Conservation (phyloP, 139 green algal genomes). For the Diplosphaera chodatii region DNA sequence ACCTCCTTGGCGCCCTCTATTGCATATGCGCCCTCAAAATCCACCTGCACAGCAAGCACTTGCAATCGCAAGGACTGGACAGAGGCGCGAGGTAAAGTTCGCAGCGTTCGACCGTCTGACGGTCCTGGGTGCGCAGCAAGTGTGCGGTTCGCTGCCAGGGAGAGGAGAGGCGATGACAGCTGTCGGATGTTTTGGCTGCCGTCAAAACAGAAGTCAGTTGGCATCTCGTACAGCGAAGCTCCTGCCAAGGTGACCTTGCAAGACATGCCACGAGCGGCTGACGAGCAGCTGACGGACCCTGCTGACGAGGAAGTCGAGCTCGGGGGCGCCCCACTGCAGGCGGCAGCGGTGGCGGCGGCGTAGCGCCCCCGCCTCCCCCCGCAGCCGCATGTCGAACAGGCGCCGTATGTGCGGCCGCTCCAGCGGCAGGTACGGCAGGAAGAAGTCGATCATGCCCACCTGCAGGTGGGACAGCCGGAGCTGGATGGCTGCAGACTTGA, state of each 20-base stretch:
- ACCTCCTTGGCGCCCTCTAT: slow-evolving; percentile 71
- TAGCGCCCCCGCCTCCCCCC: slow-evolving; percentile 11
- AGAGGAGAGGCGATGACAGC: too few relatives aligned
- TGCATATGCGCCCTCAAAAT: slow-evolving; percentile 58
- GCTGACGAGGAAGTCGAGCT: slow-evolving; percentile 51
- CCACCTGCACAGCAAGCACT: slow-evolving; percentile 35
- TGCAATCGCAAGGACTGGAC: too few relatives aligned
- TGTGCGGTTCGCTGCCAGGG: too few relatives aligned
- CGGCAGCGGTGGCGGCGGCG: neutral
- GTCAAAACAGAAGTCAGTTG: too few relatives aligned
- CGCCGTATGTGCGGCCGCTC: slow-evolving; percentile 37
- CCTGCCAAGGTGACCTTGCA: too few relatives aligned
- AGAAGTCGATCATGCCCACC: slow-evolving; percentile 60
- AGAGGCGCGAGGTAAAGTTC: too few relatives aligned
- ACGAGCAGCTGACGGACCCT: slow-evolving; percentile 26
- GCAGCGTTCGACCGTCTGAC: too few relatives aligned
- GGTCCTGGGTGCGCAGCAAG: too few relatives aligned
- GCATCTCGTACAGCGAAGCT: too few relatives aligned
- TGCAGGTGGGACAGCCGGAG: neutral
- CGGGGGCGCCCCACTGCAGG: slow-evolving; percentile 35
- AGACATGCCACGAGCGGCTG: too few relatives aligned
- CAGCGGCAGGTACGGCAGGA: slow-evolving; percentile 74
- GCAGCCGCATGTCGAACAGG: slow-evolving; percentile 43
- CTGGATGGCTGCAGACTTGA: too few relatives aligned
- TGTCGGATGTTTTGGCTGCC: too few relatives aligned